Evolutionary conservation across 1,139 yeast genomes (phyloP).

Genomic region (Torulaspora globosa): DNA sequence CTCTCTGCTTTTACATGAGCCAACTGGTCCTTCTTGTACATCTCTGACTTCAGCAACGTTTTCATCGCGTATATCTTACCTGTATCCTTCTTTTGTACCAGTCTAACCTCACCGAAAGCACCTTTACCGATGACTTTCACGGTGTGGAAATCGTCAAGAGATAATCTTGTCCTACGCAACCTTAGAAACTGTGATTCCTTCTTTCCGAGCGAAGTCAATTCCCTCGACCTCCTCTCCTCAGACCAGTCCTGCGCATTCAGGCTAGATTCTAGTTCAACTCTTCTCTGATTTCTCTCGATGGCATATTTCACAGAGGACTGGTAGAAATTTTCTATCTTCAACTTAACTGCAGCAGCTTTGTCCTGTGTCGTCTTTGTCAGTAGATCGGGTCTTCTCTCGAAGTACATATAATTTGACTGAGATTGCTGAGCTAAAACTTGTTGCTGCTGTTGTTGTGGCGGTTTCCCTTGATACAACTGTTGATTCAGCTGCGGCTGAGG

Average conservation of each 20-base stretch:
- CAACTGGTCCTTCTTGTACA: conserved; percentile 78
- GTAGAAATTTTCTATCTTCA: conserved; percentile 68
- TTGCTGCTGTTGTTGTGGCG: conserved; percentile 19
- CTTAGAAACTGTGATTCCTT: conserved; percentile 76
- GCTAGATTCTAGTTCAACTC: conserved; percentile 67
- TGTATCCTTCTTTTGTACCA: conserved; percentile 77
- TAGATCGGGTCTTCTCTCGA: conserved; percentile 82
- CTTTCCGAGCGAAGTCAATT: conserved; percentile 63
- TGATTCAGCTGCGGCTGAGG: conserved; percentile 20
- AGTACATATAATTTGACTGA: conserved; percentile 52
- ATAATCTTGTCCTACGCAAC: conserved; percentile 67
- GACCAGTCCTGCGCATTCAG: conserved; percentile 62
- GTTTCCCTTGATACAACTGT: conserved; percentile 23
- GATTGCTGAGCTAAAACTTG: conserved; percentile 22
- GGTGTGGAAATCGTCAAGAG: conserved; percentile 70
- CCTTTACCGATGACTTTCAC: conserved; percentile 85
- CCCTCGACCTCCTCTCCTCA: conserved; percentile 71
- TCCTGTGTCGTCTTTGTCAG: conserved; percentile 65
- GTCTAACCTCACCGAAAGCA: conserved; percentile 79
- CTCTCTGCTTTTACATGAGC: conserved; percentile 86
- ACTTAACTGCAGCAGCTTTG: conserved; percentile 66
- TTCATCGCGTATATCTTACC: conserved; percentile 86
- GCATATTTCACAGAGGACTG: conserved; percentile 77
- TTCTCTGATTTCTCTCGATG: conserved; percentile 74
- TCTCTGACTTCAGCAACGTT: conserved; percentile 69